phyloP scores from a whole-genome alignment of 2,329 filamentous ascomycete species.

The Cladosporium sp. region DNA sequence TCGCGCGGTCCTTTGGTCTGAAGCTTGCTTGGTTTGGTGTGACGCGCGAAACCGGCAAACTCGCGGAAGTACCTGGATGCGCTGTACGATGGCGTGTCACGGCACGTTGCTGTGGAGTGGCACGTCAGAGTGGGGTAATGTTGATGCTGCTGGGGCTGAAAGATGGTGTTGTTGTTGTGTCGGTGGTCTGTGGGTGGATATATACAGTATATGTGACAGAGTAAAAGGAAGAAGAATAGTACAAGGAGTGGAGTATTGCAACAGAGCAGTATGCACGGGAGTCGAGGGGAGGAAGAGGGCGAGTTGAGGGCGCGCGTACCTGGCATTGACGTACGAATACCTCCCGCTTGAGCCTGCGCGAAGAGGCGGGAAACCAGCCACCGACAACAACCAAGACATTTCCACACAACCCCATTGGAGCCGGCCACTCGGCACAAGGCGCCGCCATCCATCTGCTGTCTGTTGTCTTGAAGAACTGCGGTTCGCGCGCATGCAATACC shows the following conservation, averaged over 20 bases:
- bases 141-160: neutral
- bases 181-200: neutral
- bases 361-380: slow-evolving; percentile 14
- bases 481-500: slow-evolving; percentile 13
- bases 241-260: slow-evolving; percentile 3
- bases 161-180: neutral
- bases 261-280: neutral
- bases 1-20: neutral
- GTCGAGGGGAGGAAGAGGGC: neutral
- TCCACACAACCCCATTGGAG: neutral
- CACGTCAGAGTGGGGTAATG: slow-evolving; percentile 3
- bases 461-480: slow-evolving; percentile 18
- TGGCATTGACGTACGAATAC: slow-evolving; percentile 2
- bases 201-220: neutral
- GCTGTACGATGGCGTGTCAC: neutral
- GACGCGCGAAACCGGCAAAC: neutral
- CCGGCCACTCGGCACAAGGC: neutral
- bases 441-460: too few species aligned
- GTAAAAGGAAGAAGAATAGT: neutral
- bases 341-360: neutral
- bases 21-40: neutral
- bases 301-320: neutral
- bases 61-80: slow-evolving; percentile 7
- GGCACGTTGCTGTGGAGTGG: slow-evolving; percentile 12
- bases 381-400: slow-evolving; percentile 1